Base-by-base conservation (phyloP, 805 yeast species). In the Saccharomycopsis selenospora region DNA sequence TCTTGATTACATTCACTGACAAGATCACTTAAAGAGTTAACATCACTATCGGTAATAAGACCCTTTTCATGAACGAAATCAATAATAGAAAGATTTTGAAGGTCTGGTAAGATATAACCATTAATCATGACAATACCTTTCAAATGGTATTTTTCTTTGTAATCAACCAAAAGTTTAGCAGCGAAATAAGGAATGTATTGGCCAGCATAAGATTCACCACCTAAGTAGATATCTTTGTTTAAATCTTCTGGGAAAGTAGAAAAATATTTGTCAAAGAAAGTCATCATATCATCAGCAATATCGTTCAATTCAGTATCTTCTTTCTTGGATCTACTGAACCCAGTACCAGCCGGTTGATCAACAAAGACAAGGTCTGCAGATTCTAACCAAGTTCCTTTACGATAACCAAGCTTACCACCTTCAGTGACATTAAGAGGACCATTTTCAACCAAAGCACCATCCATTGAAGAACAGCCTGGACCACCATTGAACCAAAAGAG, bases 401-500 rank as follows among this genome's bases (percentile, higher is more conserved):
- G 87, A 47, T 69, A 64, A 11, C 61, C 64, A 6, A 87, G 72
- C 45, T 71, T 61, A 2, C 68, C 71, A 6, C 73, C 59, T 0
- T 61, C 56, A 55, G 69, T 66, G 17, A 88, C 73, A 47, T 96
- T 71, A 40, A 88, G 76, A 0, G 99, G 98, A 0, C 99, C 99
- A 2, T 81, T 67, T 63, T 93, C 99, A 78, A 90, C 77, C 55
- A 93, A 62, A 0, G 95, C 96, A 13, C 99, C 99, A 65, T 93
- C 99, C 93, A 91, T 80, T 0, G 97, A 89, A 1, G 96, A 89
- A 63, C 99, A 93, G 0, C 99, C 99, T 0, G 99, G 99, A 0
- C 99, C 99, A 36, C 99, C 99, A 63, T 93, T 93, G 20, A 93
- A 72, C 98, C 99, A 93, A 47, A 93, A 73, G 6, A 84, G 73